A percentile compares a stretch with the other conserved stretches of the same genome.
These are phyloP conservation scores for Acanthamoeba sp. DNA, from an alignment of 208 protist genomes.

Conservation along the genomic window DNA sequence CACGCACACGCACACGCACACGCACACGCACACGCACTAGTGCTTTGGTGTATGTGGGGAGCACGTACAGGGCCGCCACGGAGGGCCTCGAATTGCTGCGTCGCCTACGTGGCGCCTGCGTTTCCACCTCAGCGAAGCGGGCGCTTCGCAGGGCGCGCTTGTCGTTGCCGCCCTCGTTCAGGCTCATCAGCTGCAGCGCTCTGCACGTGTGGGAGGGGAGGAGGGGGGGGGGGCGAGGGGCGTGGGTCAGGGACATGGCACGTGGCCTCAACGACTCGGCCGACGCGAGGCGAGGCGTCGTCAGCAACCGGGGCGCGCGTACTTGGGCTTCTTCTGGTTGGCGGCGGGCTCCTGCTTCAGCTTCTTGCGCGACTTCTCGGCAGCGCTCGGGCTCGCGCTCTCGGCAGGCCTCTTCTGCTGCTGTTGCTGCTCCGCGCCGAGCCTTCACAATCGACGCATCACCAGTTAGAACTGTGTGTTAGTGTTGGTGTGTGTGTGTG, in stretches of 20 bases:
- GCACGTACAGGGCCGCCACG: constrained; percentile 6
- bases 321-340: not conserved
- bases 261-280: too few species aligned
- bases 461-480: not conserved
- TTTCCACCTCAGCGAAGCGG: constrained; percentile 17
- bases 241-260: too few species aligned
- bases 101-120: not conserved
- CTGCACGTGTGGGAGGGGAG: not conserved
- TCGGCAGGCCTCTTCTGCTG: not conserved
- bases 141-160: constrained; percentile 34
- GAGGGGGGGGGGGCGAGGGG: not conserved
- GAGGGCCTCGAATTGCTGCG: not conserved
- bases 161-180: not conserved
- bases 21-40: too few species aligned
- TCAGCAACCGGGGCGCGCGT: too few species aligned
- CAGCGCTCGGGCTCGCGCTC: not conserved
- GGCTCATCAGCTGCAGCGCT: constrained; percentile 17
- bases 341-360: not conserved
- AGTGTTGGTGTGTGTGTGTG: too few species aligned
- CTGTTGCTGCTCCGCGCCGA: not conserved
- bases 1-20: too few species aligned
- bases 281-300: too few species aligned
- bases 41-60: too few species aligned
- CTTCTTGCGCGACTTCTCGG: not conserved
- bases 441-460: not conserved